A percentile compares a stretch with the other conserved stretches of the same genome.
Evolutionary conservation across 306 rosid genomes (phyloP).

Genomic region (Sindora glabra): DNA sequence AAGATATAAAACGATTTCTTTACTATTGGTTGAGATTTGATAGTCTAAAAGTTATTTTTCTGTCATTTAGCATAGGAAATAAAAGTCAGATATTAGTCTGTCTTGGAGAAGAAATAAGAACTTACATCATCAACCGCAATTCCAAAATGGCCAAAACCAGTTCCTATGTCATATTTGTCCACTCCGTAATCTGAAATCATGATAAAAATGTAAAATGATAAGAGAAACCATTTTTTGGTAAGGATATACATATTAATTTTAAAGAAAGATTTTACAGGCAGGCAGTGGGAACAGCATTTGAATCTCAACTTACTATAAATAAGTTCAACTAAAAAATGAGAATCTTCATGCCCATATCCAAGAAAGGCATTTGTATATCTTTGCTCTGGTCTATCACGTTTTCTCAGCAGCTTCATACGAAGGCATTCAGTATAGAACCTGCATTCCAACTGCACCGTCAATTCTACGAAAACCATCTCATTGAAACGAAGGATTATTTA

Average conservation of each 20-base stretch:
- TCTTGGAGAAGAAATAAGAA: too few species aligned
- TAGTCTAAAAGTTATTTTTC: too few species aligned
- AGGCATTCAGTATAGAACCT: constrained; percentile 89
- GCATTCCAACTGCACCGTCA: too few species aligned
- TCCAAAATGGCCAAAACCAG: constrained; percentile 89
- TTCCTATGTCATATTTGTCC: constrained; percentile 74
- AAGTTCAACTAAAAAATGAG: constrained; percentile 79
- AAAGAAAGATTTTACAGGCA: neutral
- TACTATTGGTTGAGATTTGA: too few species aligned
- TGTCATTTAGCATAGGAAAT: too few species aligned
- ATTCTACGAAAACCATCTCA: too few species aligned
- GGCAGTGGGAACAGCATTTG: neutral
- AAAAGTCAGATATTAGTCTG: too few species aligned
- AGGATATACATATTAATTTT: neutral
- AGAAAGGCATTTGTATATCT: constrained; percentile 85
- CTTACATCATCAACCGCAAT: constrained; percentile 87
- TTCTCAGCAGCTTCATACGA: too few species aligned
- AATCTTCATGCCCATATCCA: constrained; percentile 90
- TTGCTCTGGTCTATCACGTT: constrained; percentile 3
- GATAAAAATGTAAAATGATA: neutral
- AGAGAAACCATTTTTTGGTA: neutral
- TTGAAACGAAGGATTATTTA: neutral
- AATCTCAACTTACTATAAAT: constrained; percentile 59
- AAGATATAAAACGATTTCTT: too few species aligned
- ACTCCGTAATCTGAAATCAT: constrained; percentile 69